Percentiles rank a stretch among this genome's conserved stretches.
phyloP scores from a whole-genome alignment of 345 rosid genomes.

The Lagerstroemia speciosa region DNA sequence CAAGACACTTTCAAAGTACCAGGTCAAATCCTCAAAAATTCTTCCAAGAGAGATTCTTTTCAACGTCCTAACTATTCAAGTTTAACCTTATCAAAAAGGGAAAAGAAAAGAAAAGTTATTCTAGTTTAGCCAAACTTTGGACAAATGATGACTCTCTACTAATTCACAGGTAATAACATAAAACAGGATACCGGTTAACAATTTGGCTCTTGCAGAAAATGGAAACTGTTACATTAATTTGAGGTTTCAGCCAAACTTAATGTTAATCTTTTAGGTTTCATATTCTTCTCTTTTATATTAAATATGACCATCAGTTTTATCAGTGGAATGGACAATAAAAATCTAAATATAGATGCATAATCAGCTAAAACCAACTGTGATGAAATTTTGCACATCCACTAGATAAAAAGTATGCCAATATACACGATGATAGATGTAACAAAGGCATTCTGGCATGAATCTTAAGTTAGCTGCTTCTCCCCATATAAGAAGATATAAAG shows the following conservation, averaged over 20 bases:
- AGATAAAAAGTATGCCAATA: slow-evolving; percentile 16
- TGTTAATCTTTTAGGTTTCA: background rate
- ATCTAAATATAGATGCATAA: background rate
- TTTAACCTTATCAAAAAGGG: too few relatives aligned
- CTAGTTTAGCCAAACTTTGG: too few relatives aligned
- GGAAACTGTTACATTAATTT: background rate
- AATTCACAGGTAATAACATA: too few relatives aligned
- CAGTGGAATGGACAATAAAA: background rate
- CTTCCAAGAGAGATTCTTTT: too few relatives aligned
- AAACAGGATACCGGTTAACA: too few relatives aligned
- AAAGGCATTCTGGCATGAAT: slow-evolving; percentile 99
- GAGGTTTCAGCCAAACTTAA: background rate
- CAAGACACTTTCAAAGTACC: too few relatives aligned
- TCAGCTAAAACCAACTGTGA: background rate
- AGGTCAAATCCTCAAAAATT: too few relatives aligned
- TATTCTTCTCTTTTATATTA: background rate
- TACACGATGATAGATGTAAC: slow-evolving; percentile 99
- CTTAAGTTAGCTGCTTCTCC: slow-evolving; percentile 99
- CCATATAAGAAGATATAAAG: slow-evolving; percentile 94
- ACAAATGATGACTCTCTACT: too few relatives aligned
- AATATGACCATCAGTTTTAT: background rate
- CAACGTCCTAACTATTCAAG: too few relatives aligned
- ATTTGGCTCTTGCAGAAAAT: too few relatives aligned
- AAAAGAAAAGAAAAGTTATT: too few relatives aligned
- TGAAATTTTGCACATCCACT: background rate